Conservation (phyloP, 139 green algal species). For the Pseudopediastrum boryanum region DNA sequence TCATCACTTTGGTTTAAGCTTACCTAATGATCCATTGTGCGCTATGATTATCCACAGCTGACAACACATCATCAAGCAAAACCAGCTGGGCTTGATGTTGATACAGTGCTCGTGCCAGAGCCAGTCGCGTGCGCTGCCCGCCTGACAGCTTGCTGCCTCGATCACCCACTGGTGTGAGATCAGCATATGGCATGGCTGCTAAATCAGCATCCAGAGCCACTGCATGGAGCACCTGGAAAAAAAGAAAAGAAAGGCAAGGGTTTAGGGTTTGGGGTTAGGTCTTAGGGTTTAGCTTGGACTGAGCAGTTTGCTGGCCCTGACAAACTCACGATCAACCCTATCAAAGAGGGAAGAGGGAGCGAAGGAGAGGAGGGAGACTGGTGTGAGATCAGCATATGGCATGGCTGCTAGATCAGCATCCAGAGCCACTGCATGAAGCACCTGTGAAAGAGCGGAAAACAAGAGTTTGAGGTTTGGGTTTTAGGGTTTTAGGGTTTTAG, state of each 20-base stretch:
- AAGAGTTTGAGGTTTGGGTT: no score
- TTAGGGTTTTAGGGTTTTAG: no score
- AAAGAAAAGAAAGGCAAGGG: neutral
- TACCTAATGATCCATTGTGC: no score
- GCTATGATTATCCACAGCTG: conserved; percentile 68
- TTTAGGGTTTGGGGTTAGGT: no score
- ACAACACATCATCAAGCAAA: conserved; percentile 72
- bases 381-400: no score
- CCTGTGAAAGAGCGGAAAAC: neutral
- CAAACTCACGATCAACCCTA: no score
- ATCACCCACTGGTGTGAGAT: conserved; percentile 62
- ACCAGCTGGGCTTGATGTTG: conserved; percentile 42
- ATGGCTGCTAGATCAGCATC: neutral
- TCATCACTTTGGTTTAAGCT: no score
- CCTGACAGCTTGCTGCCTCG: conserved; percentile 53
- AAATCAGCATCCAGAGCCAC: conserved; percentile 70
- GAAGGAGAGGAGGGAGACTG: no score
- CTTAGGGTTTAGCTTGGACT: no score
- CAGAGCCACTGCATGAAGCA: neutral
- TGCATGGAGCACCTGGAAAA: conserved; percentile 62
- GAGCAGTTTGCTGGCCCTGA: no score
- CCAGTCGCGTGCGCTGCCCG: conserved; percentile 45
- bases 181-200: conserved; percentile 49
- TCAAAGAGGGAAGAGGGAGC: no score
- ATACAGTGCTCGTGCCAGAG: conserved; percentile 77